These are phyloP conservation scores for Thalassia testudinum DNA, from an alignment of 116 monocot species.

Conservation along the genomic window DNA sequence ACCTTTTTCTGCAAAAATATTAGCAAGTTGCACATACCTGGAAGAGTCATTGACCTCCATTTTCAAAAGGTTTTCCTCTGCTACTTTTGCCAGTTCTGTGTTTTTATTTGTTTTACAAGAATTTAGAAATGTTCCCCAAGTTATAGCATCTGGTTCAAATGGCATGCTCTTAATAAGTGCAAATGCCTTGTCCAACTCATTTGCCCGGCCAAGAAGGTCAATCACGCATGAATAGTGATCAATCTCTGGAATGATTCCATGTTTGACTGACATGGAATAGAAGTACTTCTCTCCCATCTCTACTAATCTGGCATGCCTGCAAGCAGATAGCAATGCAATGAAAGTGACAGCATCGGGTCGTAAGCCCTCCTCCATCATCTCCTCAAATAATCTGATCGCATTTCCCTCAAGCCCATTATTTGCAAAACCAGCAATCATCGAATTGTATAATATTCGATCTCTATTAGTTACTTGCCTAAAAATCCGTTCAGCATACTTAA, in stretches of 20 bases:
- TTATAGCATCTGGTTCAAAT: constrained; percentile 11
- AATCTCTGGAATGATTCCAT: constrained; percentile 8
- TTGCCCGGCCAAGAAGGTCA: constrained; percentile 15
- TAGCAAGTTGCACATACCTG: constrained; percentile 21
- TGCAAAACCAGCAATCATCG: constrained; percentile 18
- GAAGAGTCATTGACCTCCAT: constrained; percentile 1
- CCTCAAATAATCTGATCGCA: constrained; percentile 13
- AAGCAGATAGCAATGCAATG: constrained; percentile 16
- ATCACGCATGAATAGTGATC: constrained; percentile 24
- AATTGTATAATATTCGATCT: constrained; percentile 14
- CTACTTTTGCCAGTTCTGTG: constrained; percentile 6
- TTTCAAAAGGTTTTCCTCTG: constrained; percentile 7
- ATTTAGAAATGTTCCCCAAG: constrained; percentile 15
- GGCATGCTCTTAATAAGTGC: constrained; percentile 10
- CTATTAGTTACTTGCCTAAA: constrained; percentile 1
- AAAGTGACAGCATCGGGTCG: constrained; percentile 16
- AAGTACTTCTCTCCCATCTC: constrained; percentile 12
- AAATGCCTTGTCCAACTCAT: constrained; percentile 10
- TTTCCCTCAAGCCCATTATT: constrained; percentile 10
- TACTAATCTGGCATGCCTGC: constrained; percentile 17
- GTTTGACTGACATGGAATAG: constrained; percentile 7
- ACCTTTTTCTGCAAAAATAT: constrained; percentile 14
- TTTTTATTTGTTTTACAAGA: constrained; percentile 8
- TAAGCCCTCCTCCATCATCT: constrained; percentile 2
- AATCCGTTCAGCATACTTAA: constrained; percentile 7